Evolutionary conservation across 2,329 filamentous ascomycete species (phyloP).

Genomic region (Ophiocordyceps australis): DNA sequence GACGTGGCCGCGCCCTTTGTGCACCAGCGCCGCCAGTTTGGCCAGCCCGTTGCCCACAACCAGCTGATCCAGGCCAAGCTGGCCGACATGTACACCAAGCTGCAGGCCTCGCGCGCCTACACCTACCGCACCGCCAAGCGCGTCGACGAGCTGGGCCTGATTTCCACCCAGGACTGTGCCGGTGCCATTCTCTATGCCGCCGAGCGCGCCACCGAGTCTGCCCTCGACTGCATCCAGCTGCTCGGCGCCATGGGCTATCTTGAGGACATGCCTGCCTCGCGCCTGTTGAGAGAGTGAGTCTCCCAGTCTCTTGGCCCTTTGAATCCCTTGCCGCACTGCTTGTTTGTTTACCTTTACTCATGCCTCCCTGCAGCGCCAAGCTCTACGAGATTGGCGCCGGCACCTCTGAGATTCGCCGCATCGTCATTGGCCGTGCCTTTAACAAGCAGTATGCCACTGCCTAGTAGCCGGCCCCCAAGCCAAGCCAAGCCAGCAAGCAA

Average conservation of each 20-base stretch:
- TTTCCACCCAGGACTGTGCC: constrained; percentile 82
- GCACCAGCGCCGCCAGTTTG: constrained; percentile 81
- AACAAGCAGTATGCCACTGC: constrained; percentile 58
- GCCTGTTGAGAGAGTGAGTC: constrained; percentile 54
- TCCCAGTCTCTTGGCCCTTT: background rate
- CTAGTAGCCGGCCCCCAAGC: too few relatives aligned
- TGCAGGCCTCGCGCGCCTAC: constrained; percentile 68
- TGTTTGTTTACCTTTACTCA: constrained; percentile 14
- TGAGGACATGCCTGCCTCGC: constrained; percentile 83
- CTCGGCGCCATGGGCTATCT: constrained; percentile 92
- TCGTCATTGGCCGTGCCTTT: constrained; percentile 86
- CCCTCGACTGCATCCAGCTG: constrained; percentile 78
- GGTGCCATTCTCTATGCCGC: constrained; percentile 88
- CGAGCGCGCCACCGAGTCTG: constrained; percentile 73
- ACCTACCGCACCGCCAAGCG: constrained; percentile 67
- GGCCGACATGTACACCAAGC: constrained; percentile 94
- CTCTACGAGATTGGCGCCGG: constrained; percentile 95
- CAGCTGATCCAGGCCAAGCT: constrained; percentile 87
- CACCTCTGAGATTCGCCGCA: constrained; percentile 81
- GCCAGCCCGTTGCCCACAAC: constrained; percentile 70
- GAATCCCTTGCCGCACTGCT: too few relatives aligned
- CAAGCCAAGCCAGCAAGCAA: too few relatives aligned
- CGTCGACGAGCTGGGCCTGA: constrained; percentile 57
- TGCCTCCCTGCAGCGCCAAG: constrained; percentile 38
- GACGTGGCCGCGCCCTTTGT: constrained; percentile 78